Evolutionary conservation across 2,329 filamentous ascomycete genomes (phyloP).

Genomic region (Talaromyces sp.): DNA sequence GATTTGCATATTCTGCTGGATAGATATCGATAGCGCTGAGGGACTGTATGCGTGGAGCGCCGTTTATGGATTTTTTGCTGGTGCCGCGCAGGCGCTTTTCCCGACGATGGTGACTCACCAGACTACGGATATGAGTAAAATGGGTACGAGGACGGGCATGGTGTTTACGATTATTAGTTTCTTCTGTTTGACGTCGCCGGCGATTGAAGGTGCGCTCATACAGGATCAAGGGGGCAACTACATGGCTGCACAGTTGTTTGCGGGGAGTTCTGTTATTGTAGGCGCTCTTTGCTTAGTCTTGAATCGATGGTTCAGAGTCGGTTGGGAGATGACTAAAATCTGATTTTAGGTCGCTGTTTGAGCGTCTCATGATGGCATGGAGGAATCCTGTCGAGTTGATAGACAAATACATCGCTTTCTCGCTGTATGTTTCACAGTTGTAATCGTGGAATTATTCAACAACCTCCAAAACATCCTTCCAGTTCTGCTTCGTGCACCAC

Average conservation of each 20-base stretch:
- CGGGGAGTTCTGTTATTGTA: conserved; percentile 2
- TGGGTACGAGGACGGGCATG: conserved; percentile 56
- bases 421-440: too few relatives aligned
- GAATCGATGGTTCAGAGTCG: conserved; percentile 11
- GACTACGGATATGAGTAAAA: conserved; percentile 51
- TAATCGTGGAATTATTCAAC: neutral
- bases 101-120: conserved; percentile 59
- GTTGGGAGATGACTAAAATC: conserved; percentile 6
- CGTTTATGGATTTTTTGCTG: conserved; percentile 14
- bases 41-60: conserved; percentile 16
- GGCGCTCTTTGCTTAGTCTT: conserved; percentile 4
- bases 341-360: neutral
- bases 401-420: neutral
- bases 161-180: conserved; percentile 53
- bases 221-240: conserved; percentile 5
- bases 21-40: neutral
- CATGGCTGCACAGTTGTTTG: conserved; percentile 15
- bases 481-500: conserved; percentile 4
- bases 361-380: neutral
- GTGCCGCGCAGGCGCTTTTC: conserved; percentile 47
- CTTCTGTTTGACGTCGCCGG: conserved; percentile 53
- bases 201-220: conserved; percentile 54
- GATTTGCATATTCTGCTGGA: conserved; percentile 15
- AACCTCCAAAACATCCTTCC: neutral
- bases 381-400: neutral